These are phyloP conservation scores for Schizosaccharomyces lindneri DNA, from an alignment of 805 yeast genomes.

Conservation along the genomic window DNA sequence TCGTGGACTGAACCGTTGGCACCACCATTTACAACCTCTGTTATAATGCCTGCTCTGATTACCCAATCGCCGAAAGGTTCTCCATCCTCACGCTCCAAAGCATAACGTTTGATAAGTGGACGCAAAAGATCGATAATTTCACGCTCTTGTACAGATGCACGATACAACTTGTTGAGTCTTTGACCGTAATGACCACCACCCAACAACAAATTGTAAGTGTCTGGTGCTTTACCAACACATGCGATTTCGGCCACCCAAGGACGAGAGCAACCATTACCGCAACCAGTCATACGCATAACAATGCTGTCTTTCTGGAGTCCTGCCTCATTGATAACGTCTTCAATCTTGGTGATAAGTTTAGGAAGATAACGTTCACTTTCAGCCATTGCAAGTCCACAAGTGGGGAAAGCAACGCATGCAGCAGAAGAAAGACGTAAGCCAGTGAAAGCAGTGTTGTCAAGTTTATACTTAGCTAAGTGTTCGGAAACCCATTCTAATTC, in stretches of 20 bases:
- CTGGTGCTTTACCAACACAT: conserved; percentile 79
- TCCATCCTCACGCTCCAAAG: conserved; percentile 67
- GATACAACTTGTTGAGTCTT: conserved; percentile 69
- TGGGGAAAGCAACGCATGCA: conserved; percentile 95
- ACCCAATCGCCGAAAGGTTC: conserved; percentile 92
- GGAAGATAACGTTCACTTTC: conserved; percentile 84
- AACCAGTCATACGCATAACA: conserved; percentile 96
- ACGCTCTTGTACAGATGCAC: conserved; percentile 72
- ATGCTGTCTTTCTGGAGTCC: conserved; percentile 86
- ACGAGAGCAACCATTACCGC: conserved; percentile 96
- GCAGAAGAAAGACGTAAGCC: conserved; percentile 75
- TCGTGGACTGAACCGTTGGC: not conserved
- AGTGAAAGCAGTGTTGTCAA: conserved; percentile 63
- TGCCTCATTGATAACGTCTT: conserved; percentile 65
- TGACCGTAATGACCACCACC: conserved; percentile 94
- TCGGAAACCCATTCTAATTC: conserved; percentile 38
- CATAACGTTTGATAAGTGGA: conserved; percentile 85
- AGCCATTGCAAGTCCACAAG: conserved; percentile 97
- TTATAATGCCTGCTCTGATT: conserved; percentile 65
- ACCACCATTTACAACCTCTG: conserved; percentile 28
- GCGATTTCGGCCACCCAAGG: conserved; percentile 97
- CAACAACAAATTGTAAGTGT: conserved; percentile 75
- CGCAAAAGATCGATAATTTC: conserved; percentile 54
- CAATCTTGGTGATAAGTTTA: conserved; percentile 53
- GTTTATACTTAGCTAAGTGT: conserved; percentile 43